A percentile compares a stretch with the other conserved stretches of the same genome.
phyloP scores from a whole-genome alignment of 1,284 basidiomycete species.

The Marasmius fiardii region DNA sequence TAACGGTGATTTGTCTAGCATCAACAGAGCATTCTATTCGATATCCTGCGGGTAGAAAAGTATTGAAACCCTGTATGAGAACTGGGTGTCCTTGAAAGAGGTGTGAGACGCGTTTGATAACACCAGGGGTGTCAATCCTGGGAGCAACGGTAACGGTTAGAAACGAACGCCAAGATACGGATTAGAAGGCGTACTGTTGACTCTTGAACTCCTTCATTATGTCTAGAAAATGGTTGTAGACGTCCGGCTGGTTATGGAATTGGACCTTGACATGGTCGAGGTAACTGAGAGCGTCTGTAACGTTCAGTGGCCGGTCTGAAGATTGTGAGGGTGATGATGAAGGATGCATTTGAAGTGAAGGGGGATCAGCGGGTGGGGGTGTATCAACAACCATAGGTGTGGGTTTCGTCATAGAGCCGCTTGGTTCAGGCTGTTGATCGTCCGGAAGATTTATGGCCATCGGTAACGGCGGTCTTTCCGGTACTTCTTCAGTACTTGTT shows the following conservation, averaged over 20 bases:
- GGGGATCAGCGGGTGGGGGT: background rate
- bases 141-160: background rate
- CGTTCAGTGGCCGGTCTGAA: constrained; percentile 57
- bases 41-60: constrained; percentile 93
- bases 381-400: background rate
- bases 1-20: constrained; percentile 74
- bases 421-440: background rate
- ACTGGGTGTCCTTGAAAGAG: constrained; percentile 90
- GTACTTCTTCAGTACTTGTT: background rate
- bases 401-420: background rate
- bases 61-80: constrained; percentile 98
- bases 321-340: background rate
- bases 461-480: background rate
- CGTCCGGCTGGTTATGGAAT: constrained; percentile 85
- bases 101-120: constrained; percentile 92
- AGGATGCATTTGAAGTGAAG: background rate
- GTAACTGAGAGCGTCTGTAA: constrained; percentile 91
- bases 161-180: constrained; percentile 2
- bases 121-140: constrained; percentile 96
- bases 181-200: constrained; percentile 59
- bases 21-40: constrained; percentile 81
- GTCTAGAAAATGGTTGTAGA: constrained; percentile 93
- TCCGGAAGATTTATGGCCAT: background rate
- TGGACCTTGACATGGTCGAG: constrained; percentile 91
- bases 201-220: constrained; percentile 99